Base-by-base conservation (phyloP, 75 land plant genomes). In the Cryptomeria japonica region DNA sequence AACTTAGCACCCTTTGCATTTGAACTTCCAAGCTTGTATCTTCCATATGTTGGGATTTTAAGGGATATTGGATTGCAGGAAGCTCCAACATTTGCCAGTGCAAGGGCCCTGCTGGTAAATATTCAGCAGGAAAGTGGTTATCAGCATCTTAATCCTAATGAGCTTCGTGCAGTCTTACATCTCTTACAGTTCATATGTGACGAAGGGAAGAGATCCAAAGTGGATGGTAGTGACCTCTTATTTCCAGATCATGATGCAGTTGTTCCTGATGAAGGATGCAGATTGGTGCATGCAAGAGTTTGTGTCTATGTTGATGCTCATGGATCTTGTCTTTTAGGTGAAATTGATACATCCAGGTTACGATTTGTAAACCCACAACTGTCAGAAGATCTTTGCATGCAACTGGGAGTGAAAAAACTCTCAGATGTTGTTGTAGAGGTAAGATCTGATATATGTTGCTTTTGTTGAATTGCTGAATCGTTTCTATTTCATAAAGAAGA, bases 81-180 rank as follows among this genome's bases (percentile, higher is more conserved):
- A 31, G 75, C 87, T 36, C 93, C 96, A 83, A 91, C 94, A 5
- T 85, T 94, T 87, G 75, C 88, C 41, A 91, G 89, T 88, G 96
- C 98, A 82, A 94, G 91, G 53, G 89, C 89, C 83, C 89, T 96
- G 55, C 94, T 98, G 44, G 80, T 87, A 47, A 87, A 92, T 55
- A 90, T 96, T 46, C 98, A 95, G 87, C 92, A 88, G 68, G 85
- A 91, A 41, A 94, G 95, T 89, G 99, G 99, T 78, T 96, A 94
- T 88, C 98, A 96, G 51, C 96, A 94, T 84, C 87, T 98, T 12
- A 98, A 98, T 91, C 98, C 99, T 73, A 98, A 98, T 90, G 99
- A 98, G 88, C 93, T 98, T 14, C 96, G 96, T 64, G 97, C 99
- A 84, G 98, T 95, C 13, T 84, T 95, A 80, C 95, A 93, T 85